Conservation (phyloP, 495 filamentous ascomycete species). For the Pseudevernia furfuracea region DNA sequence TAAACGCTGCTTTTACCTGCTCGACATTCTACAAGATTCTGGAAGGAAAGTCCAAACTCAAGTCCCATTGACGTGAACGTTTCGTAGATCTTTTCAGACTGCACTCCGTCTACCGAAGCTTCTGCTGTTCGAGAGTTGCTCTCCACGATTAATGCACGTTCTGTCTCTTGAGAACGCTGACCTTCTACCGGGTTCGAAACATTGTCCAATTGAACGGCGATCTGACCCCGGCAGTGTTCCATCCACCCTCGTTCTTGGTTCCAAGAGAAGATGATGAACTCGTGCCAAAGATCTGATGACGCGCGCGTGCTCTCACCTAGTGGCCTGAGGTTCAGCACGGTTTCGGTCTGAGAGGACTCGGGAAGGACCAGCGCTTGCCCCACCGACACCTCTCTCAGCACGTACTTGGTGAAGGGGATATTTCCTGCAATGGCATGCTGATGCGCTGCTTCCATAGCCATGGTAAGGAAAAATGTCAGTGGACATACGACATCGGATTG, state of each 20-base stretch:
- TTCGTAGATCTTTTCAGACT: neutral
- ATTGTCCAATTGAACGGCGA: neutral
- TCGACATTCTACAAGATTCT: neutral
- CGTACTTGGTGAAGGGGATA: neutral
- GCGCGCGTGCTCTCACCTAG: neutral
- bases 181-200: neutral
- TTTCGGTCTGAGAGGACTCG: neutral
- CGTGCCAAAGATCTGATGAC: neutral
- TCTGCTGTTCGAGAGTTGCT: neutral
- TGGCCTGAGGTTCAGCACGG: neutral
- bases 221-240: conserved; percentile 3
- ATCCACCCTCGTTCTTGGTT: neutral
- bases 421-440: neutral
- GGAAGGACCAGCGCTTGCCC: neutral
- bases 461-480: neutral
- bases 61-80: neutral
- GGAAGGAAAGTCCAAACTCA: neutral
- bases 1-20: neutral
- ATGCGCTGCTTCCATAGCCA: neutral
- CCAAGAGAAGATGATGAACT: conserved; percentile 4
- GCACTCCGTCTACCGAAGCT: neutral
- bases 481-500: neutral
- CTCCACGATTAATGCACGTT: neutral
- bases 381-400: neutral
- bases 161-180: neutral